Base-by-base conservation (phyloP, 371 early-diverging fungal genomes). In the Lichtheimia ornata region DNA sequence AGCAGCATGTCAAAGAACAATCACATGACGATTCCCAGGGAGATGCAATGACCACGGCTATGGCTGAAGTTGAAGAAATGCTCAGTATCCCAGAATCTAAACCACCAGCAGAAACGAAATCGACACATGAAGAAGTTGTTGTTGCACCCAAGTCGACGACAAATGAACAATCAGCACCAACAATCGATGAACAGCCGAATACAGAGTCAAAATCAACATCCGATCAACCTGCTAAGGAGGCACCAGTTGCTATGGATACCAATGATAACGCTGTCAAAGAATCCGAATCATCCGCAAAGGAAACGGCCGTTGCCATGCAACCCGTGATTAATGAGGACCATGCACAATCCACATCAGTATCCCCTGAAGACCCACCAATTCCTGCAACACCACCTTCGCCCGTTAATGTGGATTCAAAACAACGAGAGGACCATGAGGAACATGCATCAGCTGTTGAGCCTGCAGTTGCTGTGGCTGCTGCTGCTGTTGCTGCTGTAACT, bases 211-310 rank as follows among this genome's bases (percentile, higher is more conserved):
- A 59, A 41, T 11, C 59, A 7, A 22, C 35, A 14, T 27, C 35
- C 35, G 30, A 41, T 12, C 50, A 17, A 40, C 18, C 47, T 47
- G n/a, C 12, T 0, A n/a, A 18, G 3, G 47, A 54, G 22, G 4
- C 61, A 52, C 15, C 50, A 52, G 42, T 27, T 12, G 35, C 57
- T 5, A 27, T 45, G 14, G 35, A 1, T 22, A 47, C 17, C 5
- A n/a, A 47, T 47, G 47, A 47, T 15, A 61, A 61, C 45, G 35
- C 56, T 6, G 53, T 63, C 24, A 53, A 35, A 35, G 35, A 35
- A 35, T 35, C 47, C 14, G 47, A 47, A 9, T 47, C 47, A 47
- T n/a, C 22, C 25, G 24, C 53, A 4, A 52, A 52, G 12, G 53
- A 56, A 41, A 41, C 25, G 11, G 13, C 12, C 44, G 13, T 4